A percentile compares a stretch with the other conserved stretches of the same genome.
These are phyloP conservation scores for Phaeodactylum tricornutum DNA, from an alignment of 108 stramenopile species.

Conservation along the genomic window DNA sequence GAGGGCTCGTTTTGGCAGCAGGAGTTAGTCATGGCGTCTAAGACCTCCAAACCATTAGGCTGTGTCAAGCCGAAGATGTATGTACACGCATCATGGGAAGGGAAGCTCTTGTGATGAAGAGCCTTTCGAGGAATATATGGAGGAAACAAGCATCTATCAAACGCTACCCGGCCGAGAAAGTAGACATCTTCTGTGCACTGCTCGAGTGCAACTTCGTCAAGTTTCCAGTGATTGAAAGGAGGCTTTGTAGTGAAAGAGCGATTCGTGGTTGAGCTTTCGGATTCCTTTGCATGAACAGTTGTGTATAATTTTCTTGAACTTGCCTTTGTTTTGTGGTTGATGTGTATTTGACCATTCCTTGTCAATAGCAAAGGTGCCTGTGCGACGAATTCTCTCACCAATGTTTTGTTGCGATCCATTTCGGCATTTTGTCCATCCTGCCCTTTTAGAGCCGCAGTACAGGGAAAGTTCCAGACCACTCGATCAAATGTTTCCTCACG, in stretches of 20 bases:
- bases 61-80: constrained; percentile 69
- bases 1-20: no score
- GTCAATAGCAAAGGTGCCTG: constrained; percentile 26
- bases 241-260: constrained; percentile 29
- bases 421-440: constrained; percentile 86
- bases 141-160: constrained; percentile 57
- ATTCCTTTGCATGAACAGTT: no score
- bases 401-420: constrained; percentile 73
- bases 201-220: constrained; percentile 47
- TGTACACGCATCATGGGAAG: constrained; percentile 82
- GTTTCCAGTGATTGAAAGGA: constrained; percentile 82
- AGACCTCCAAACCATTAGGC: no score
- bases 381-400: constrained; percentile 50
- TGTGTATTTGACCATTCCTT: constrained; percentile 54
- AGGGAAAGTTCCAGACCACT: constrained; percentile 90
- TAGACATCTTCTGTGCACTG: neutral
- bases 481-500: constrained; percentile 35
- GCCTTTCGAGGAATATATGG: constrained; percentile 85
- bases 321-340: constrained; percentile 82
- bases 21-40: no score
- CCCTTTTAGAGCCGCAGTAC: constrained; percentile 63
- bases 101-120: constrained; percentile 74
- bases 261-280: no score
- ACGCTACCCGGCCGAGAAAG: constrained; percentile 54
- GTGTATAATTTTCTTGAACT: no score